Percentiles rank a stretch among this genome's conserved stretches.
phyloP scores from a whole-genome alignment of 129 eudicot species.

The Centella asiatica region DNA sequence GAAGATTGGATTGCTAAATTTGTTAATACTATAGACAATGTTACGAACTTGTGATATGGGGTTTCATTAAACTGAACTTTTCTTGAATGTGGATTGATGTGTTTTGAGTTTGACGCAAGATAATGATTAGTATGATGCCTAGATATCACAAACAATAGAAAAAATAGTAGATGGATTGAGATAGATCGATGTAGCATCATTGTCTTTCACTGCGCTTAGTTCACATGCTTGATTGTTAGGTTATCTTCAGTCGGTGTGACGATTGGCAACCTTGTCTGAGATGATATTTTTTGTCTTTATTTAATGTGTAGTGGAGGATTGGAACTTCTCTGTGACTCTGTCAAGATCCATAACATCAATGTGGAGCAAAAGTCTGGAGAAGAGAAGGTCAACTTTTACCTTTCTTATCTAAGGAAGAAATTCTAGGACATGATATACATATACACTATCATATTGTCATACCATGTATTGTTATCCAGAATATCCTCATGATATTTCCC shows the following conservation, averaged over 20 bases:
- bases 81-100: too few species aligned
- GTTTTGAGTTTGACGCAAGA: too few species aligned
- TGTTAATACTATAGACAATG: too few species aligned
- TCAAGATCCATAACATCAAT: constrained; percentile 63
- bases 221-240: neutral
- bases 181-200: neutral
- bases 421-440: neutral
- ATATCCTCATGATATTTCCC: constrained; percentile 2
- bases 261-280: neutral
- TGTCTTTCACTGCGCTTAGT: neutral
- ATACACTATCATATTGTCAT: neutral
- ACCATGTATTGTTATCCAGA: neutral
- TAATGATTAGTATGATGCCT: too few species aligned
- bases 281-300: constrained; percentile 4
- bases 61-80: too few species aligned
- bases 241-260: neutral
- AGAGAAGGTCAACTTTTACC: constrained; percentile 40
- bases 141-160: neutral
- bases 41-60: too few species aligned
- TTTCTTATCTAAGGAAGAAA: neutral
- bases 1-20: too few species aligned
- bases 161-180: neutral
- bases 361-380: constrained; percentile 54
- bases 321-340: constrained; percentile 86
- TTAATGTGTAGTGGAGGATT: constrained; percentile 62